Evolutionary conservation across 208 protist genomes (phyloP).

Genomic region (Wallacemonas collosoma): DNA sequence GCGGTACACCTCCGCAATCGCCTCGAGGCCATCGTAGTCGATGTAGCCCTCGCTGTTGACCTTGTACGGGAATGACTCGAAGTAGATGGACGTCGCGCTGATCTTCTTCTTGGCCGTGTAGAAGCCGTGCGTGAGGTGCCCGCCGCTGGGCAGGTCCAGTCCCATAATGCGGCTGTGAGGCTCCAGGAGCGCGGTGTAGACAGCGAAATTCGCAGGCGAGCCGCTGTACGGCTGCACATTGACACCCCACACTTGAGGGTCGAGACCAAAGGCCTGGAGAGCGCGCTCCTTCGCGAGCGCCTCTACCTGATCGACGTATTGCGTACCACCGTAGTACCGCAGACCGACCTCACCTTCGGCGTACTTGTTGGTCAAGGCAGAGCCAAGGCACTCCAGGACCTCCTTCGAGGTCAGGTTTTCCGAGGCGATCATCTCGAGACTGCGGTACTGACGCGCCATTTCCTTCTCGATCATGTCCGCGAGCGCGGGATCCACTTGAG

Average conservation of each 20-base stretch:
- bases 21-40: slow-evolving; percentile 96
- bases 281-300: slow-evolving; percentile 91
- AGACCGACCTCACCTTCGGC: slow-evolving; percentile 97
- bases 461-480: slow-evolving; percentile 84
- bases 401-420: slow-evolving; percentile 99
- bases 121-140: slow-evolving; percentile 98
- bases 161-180: slow-evolving; percentile 99
- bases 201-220: slow-evolving; percentile 98
- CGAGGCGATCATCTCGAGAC: slow-evolving; percentile 92
- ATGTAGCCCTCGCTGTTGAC: slow-evolving; percentile 93
- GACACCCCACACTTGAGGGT: slow-evolving; percentile 96
- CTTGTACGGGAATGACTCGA: slow-evolving; percentile 97
- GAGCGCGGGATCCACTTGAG: slow-evolving; percentile 80
- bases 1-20: slow-evolving; percentile 90
- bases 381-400: slow-evolving; percentile 98
- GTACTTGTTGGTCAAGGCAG: slow-evolving; percentile 99
- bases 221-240: slow-evolving; percentile 99
- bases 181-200: slow-evolving; percentile 95
- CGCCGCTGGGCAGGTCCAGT: slow-evolving; percentile 88
- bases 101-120: slow-evolving; percentile 97
- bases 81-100: slow-evolving; percentile 97
- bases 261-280: slow-evolving; percentile 94
- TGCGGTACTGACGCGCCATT: slow-evolving; percentile 84
- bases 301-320: slow-evolving; percentile 98
- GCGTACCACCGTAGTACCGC: slow-evolving; percentile 98